Evolutionary conservation across 352 stramenopile genomes (phyloP), one percentile per base, ranked within the genome.

Genomic region (Phytophthora colocasiae): DNA sequence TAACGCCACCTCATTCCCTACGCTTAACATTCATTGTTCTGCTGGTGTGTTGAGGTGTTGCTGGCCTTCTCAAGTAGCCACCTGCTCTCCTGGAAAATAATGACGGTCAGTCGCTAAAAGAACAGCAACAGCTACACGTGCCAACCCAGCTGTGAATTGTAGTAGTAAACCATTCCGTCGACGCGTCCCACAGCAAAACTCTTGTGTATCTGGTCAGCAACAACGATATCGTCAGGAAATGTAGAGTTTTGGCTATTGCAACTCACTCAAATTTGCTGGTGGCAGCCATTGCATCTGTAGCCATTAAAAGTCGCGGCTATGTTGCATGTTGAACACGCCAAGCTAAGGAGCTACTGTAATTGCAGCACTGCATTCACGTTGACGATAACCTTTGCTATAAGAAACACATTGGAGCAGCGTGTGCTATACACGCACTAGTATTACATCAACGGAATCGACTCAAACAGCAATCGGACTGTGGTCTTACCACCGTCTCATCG

Each of bases 121-220:
- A 32, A 48, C 4, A 39, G 15, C 5, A 4, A 1, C 15, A 44
- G 31, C 31, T 31, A 29, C 31, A 6, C 41, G 40, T 41, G 7
- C 48, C 45, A 15, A 71, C 63, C 63, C 22, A 22, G 0, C 22
- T 71, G 48, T 6, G 49, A 43, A n/a, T 36, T 47, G 56, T 71
- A 61, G 22, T 59, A 66, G 55, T 61, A 61, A 39, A 71, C 63
- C 63, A 66, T 26, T 61, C 48, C 22, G 34, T 22, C 14, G 31
- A 60, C 17, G 39, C n/a, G 24, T 66, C 63, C 63, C 55, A 71
- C 14, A 71, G 45, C 63, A 66, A 49, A 55, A 71, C 63, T 71
- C 54, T 12, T 66, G 63, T 11, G 55, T 71, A 17, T 48, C 43
- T 12, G 48, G 40, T 34, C 29, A 34, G 29, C 29, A 34, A 10